Conservation (phyloP, 2,329 filamentous ascomycete species). For the Claviceps sp. region DNA sequence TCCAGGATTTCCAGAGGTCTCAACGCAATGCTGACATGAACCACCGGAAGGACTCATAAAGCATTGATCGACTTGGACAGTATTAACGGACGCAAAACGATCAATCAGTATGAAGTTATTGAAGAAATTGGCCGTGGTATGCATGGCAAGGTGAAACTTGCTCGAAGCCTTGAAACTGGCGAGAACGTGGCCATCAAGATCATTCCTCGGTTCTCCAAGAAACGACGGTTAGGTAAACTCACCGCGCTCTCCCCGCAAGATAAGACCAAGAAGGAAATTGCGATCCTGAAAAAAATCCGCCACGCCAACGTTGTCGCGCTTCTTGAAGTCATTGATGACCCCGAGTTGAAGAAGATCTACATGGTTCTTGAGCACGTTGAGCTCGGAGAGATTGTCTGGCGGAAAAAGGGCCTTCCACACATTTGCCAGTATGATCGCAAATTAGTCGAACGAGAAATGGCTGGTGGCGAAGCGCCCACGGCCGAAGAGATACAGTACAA, state of each 20-base stretch:
- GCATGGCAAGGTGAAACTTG: slow-evolving; percentile 95
- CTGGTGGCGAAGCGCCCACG: slow-evolving; percentile 43
- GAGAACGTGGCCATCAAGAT: slow-evolving; percentile 96
- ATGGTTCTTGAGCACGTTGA: slow-evolving; percentile 94
- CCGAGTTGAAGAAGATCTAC: slow-evolving; percentile 93
- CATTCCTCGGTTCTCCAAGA: slow-evolving; percentile 89
- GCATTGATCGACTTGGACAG: slow-evolving; percentile 82
- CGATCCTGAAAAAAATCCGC: slow-evolving; percentile 94
- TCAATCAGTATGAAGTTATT: slow-evolving; percentile 96
- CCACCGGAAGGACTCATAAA: slow-evolving; percentile 57
- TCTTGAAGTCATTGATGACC: slow-evolving; percentile 94
- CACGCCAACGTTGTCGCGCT: slow-evolving; percentile 95
- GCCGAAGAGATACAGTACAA: slow-evolving; percentile 48
- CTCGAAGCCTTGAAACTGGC: slow-evolving; percentile 60
- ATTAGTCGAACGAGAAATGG: slow-evolving; percentile 61
- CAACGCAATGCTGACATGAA: background rate
- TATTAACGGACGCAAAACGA: slow-evolving; percentile 82
- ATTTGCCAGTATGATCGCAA: slow-evolving; percentile 73
- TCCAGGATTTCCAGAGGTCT: background rate
- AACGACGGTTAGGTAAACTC: slow-evolving; percentile 77
- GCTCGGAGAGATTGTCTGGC: slow-evolving; percentile 86
- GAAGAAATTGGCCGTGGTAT: slow-evolving; percentile 92
- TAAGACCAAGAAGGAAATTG: slow-evolving; percentile 90
- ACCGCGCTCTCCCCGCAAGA: slow-evolving; percentile 51
- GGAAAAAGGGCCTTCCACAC: slow-evolving; percentile 72